These are phyloP conservation scores for Pinus albicaulis DNA, from an alignment of 75 land plant species.

Conservation along the genomic window DNA sequence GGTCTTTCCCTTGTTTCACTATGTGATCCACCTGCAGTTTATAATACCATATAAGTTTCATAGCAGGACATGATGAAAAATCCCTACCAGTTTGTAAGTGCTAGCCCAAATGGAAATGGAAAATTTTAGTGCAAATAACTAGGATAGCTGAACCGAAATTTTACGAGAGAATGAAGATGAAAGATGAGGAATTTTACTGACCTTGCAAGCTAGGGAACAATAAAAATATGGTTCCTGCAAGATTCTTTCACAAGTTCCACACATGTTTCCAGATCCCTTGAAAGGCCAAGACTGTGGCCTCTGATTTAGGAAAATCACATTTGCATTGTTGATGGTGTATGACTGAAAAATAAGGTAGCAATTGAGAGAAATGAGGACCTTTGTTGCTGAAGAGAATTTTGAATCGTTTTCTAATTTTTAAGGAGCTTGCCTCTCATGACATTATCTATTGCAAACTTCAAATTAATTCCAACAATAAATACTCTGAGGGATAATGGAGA, in stretches of 20 bases:
- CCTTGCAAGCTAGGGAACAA: constrained; percentile 98
- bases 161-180: not conserved
- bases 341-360: constrained; percentile 29
- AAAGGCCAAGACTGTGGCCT: constrained; percentile 76
- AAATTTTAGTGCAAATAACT: not conserved
- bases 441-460: no score
- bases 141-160: not conserved
- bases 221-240: constrained; percentile 85
- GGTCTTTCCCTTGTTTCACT: no score
- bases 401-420: no score
- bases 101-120: not conserved
- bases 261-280: constrained; percentile 73
- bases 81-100: not conserved
- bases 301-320: constrained; percentile 73
- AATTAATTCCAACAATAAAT: no score
- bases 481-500: not conserved
- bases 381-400: no score
- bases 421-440: no score
- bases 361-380: not conserved
- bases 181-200: constrained; percentile 7
- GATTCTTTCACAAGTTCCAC: constrained; percentile 86
- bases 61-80: not conserved
- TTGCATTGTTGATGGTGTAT: constrained; percentile 76
- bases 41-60: not conserved
- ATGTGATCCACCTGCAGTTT: no score